These are phyloP conservation scores for Vanrija sp. DNA, from an alignment of 1,284 basidiomycete genomes.

Conservation along the genomic window DNA sequence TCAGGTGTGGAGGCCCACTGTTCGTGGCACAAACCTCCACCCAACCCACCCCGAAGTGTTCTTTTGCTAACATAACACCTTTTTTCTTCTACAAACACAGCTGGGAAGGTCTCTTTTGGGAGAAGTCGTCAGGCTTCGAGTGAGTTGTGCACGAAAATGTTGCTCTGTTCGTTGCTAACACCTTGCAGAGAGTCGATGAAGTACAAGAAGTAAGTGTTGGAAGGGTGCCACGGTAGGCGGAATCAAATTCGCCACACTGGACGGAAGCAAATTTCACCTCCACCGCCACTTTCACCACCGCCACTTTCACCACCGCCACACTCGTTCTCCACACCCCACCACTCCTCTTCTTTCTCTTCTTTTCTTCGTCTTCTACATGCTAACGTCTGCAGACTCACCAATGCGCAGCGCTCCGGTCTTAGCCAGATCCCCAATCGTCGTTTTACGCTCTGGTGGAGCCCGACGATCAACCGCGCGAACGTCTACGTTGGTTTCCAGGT, in stretches of 20 bases:
- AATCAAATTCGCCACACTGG: no score
- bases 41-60: background rate
- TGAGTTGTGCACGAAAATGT: background rate
- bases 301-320: background rate
- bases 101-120: constrained; percentile 79
- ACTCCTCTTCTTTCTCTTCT: background rate
- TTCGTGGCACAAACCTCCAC: no score
- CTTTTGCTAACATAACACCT: background rate
- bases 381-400: constrained; percentile 41
- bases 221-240: no score
- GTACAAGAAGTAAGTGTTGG: constrained; percentile 66
- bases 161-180: constrained; percentile 56
- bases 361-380: background rate
- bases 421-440: constrained; percentile 93
- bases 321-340: no score
- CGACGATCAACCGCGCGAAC: constrained; percentile 71
- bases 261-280: no score
- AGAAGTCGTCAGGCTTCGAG: constrained; percentile 64
- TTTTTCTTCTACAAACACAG: background rate
- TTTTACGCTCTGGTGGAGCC: constrained; percentile 99
- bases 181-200: constrained; percentile 84
- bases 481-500: constrained; percentile 67
- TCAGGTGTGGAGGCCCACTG: constrained; percentile 11
- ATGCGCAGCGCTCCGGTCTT: constrained; percentile 64
- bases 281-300: constrained; percentile 15